Evolutionary conservation across 306 rosid species (phyloP).

Genomic region (Corylus avellana): DNA sequence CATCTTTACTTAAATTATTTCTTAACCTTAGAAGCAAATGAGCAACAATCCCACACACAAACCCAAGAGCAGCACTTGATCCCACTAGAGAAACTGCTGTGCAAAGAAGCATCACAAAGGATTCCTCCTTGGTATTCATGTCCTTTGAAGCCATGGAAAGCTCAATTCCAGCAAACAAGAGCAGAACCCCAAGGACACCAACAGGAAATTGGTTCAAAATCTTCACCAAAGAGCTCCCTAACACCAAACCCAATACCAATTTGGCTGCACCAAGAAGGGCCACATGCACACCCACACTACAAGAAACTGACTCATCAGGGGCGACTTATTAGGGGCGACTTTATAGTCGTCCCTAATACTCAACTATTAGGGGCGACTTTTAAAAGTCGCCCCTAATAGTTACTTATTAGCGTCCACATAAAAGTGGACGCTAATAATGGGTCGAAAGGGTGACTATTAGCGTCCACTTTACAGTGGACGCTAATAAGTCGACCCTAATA

Average conservation of each 20-base stretch:
- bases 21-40: too few relatives aligned
- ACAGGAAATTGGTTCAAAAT: slow-evolving; percentile 59
- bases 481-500: too few relatives aligned
- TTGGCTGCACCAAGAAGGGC: slow-evolving; percentile 70
- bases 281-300: slow-evolving; percentile 81
- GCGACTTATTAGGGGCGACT: too few relatives aligned
- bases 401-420: too few relatives aligned
- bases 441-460: too few relatives aligned
- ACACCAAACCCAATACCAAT: slow-evolving; percentile 52
- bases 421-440: too few relatives aligned
- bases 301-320: too few relatives aligned
- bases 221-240: slow-evolving; percentile 61
- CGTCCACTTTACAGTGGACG: too few relatives aligned
- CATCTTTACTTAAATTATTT: too few relatives aligned
- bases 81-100: slow-evolving; percentile 67
- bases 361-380: too few relatives aligned
- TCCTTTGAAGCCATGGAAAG: slow-evolving; percentile 73
- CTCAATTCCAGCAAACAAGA: slow-evolving; percentile 75
- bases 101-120: slow-evolving; percentile 59
- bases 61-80: slow-evolving; percentile 69
- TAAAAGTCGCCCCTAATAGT: too few relatives aligned
- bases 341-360: too few relatives aligned
- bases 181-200: slow-evolving; percentile 64
- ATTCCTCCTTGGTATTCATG: slow-evolving; percentile 60
- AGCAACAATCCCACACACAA: slow-evolving; percentile 45